A percentile compares a stretch with the other conserved stretches of the same genome.
Conservation (phyloP, 192 early-diverging fungal species). For the Lobosporangium transversale region DNA sequence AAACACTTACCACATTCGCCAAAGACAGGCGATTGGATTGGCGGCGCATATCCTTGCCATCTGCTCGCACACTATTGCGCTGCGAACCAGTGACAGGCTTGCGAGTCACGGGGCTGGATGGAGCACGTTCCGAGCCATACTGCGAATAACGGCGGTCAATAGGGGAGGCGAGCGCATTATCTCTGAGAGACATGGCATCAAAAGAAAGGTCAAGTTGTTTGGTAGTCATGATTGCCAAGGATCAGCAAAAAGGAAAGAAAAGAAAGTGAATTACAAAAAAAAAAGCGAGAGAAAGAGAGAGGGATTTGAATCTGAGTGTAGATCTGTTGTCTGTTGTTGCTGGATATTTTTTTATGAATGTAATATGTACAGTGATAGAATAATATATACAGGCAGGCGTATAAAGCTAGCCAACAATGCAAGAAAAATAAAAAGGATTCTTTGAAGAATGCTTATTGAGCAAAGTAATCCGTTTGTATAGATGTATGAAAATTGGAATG, state of each 20-base stretch:
- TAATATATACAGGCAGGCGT: too few relatives aligned
- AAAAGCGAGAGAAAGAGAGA: neutral
- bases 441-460: neutral
- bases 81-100: conserved; percentile 45
- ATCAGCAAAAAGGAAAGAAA: neutral
- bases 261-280: neutral
- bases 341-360: too few relatives aligned
- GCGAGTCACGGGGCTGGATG: conserved; percentile 30
- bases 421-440: neutral
- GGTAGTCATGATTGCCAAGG: conserved; percentile 41
- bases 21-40: conserved; percentile 47
- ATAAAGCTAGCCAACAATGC: too few relatives aligned
- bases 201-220: conserved; percentile 51
- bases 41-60: conserved; percentile 38
- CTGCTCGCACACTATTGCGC: conserved; percentile 40
- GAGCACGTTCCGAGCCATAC: conserved; percentile 46
- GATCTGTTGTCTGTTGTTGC: too few relatives aligned
- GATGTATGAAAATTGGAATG: too few relatives aligned
- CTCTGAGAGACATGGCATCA: conserved; percentile 48
- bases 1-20: conserved; percentile 44
- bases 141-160: conserved; percentile 47
- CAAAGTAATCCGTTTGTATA: too few relatives aligned
- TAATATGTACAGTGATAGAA: too few relatives aligned
- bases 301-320: neutral
- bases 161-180: conserved; percentile 41